phyloP scores from a whole-genome alignment of 495 filamentous ascomycete species.

The Endocarpon pusillum region DNA sequence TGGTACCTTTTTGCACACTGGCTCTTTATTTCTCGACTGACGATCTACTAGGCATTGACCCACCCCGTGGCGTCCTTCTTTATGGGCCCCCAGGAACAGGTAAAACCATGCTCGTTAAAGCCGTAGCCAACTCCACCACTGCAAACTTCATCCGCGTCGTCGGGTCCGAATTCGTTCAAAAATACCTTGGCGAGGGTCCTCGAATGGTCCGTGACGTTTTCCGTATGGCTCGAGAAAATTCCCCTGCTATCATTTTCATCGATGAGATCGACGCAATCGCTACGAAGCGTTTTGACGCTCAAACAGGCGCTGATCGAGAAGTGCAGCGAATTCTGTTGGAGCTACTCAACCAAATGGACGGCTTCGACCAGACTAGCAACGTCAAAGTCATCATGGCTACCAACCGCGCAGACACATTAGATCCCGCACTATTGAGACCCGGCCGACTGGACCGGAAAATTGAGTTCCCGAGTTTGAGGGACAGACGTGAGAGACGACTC shows the following conservation, averaged over 20 bases:
- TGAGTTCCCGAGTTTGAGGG: constrained; percentile 82
- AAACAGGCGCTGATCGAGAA: constrained; percentile 92
- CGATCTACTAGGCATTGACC: constrained; percentile 59
- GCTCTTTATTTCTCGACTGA: constrained; percentile 10
- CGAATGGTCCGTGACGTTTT: constrained; percentile 99
- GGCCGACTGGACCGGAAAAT: constrained; percentile 96
- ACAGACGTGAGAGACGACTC: constrained; percentile 80
- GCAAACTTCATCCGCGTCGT: constrained; percentile 97
- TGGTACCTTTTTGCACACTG: constrained; percentile 20
- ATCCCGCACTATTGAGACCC: constrained; percentile 83
- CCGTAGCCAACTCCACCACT: constrained; percentile 93
- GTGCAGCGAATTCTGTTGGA: constrained; percentile 96
- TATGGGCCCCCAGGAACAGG: constrained; percentile 95
- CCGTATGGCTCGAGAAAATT: constrained; percentile 96
- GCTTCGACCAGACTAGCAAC: constrained; percentile 95
- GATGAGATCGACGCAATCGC: constrained; percentile 99
- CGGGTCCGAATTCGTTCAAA: constrained; percentile 96
- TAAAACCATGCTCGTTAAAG: constrained; percentile 98
- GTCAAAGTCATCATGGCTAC: constrained; percentile 99
- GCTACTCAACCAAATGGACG: constrained; percentile 98
- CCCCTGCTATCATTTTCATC: constrained; percentile 97
- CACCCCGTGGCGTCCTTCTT: constrained; percentile 84
- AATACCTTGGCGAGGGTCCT: constrained; percentile 92
- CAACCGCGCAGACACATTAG: constrained; percentile 91
- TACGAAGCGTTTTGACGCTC: constrained; percentile 96